These are phyloP conservation scores for Rhamnella rubrinervis DNA, from an alignment of 331 rosid species.

Conservation along the genomic window DNA sequence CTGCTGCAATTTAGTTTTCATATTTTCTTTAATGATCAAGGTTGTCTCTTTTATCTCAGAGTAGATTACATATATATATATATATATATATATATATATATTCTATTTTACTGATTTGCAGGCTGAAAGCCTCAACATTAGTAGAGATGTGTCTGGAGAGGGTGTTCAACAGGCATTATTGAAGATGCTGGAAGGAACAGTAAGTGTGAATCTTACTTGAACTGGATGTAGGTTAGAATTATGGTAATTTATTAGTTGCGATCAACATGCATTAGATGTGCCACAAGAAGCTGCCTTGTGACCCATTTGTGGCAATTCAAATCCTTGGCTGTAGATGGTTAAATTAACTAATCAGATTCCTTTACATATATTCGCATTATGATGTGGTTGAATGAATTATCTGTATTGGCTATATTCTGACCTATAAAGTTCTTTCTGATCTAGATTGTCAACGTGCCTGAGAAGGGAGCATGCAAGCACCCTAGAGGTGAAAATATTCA, in stretches of 20 bases:
- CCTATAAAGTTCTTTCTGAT: constrained; percentile 30
- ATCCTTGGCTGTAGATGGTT: not conserved
- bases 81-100: too few relatives aligned
- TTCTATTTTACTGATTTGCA: constrained; percentile 34
- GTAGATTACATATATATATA: constrained; percentile 14
- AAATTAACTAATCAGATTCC: not conserved
- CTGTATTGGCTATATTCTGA: constrained; percentile 17
- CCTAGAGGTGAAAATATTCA: constrained; percentile 97
- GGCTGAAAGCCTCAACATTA: constrained; percentile 96
- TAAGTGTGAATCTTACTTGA: constrained; percentile 42
- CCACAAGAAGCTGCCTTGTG: not conserved
- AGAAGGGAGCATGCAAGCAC: constrained; percentile 98
- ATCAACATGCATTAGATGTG: constrained; percentile 7
- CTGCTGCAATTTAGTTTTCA: constrained; percentile 2
- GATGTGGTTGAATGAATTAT: not conserved
- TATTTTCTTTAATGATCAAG: not conserved
- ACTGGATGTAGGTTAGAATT: not conserved
- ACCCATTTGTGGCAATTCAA: not conserved
- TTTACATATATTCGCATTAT: not conserved
- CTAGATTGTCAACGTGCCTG: constrained; percentile 96
- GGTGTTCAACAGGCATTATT: constrained; percentile 97
- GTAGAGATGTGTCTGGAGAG: constrained; percentile 98
- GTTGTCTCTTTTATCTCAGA: not conserved
- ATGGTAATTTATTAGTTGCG: not conserved
- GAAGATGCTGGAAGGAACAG: constrained; percentile 99